Percentiles rank a stretch among this genome's conserved stretches.
phyloP scores from a whole-genome alignment of 2,329 filamentous ascomycete genomes.

The Bipolaris sorokiniana region DNA sequence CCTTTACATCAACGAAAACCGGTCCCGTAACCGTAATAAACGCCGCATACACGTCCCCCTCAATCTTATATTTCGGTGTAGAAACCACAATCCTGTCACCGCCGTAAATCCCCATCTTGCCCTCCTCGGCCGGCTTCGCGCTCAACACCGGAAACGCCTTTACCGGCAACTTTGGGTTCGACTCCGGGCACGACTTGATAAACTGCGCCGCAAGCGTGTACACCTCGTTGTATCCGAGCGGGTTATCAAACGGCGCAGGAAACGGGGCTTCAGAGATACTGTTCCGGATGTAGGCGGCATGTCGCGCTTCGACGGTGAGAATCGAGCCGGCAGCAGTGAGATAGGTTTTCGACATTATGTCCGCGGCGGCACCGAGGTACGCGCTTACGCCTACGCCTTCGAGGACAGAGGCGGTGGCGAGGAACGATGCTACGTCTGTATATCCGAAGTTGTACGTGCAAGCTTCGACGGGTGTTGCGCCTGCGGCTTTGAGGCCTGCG shows the following conservation, averaged over 20 bases:
- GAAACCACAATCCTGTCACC: slow-evolving; percentile 23
- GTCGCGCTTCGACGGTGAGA: slow-evolving; percentile 68
- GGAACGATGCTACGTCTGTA: slow-evolving; percentile 57
- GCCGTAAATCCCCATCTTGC: slow-evolving; percentile 17
- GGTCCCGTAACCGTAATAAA: slow-evolving; percentile 35
- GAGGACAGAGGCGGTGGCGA: slow-evolving; percentile 60
- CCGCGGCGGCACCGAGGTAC: slow-evolving; percentile 67
- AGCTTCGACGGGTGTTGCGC: slow-evolving; percentile 58
- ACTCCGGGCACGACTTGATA: slow-evolving; percentile 63
- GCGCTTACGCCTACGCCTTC: slow-evolving; percentile 64
- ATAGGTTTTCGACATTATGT: slow-evolving; percentile 63
- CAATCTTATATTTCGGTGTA: slow-evolving; percentile 26
- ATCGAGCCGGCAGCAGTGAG: slow-evolving; percentile 67
- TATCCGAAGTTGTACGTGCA: slow-evolving; percentile 64
- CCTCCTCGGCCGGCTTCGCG: slow-evolving; percentile 22
- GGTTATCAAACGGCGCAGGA: slow-evolving; percentile 65
- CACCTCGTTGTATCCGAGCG: slow-evolving; percentile 64
- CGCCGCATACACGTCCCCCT: slow-evolving; percentile 32
- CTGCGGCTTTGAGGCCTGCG: slow-evolving; percentile 52
- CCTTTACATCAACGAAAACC: slow-evolving; percentile 24
- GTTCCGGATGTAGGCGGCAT: slow-evolving; percentile 66
- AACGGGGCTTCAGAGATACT: slow-evolving; percentile 55
- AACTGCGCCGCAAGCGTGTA: slow-evolving; percentile 70
- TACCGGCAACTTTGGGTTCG: slow-evolving; percentile 63
- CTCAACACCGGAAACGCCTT: slow-evolving; percentile 63